Base-by-base conservation (phyloP, 495 filamentous ascomycete genomes). In the Penicillium manginii region DNA sequence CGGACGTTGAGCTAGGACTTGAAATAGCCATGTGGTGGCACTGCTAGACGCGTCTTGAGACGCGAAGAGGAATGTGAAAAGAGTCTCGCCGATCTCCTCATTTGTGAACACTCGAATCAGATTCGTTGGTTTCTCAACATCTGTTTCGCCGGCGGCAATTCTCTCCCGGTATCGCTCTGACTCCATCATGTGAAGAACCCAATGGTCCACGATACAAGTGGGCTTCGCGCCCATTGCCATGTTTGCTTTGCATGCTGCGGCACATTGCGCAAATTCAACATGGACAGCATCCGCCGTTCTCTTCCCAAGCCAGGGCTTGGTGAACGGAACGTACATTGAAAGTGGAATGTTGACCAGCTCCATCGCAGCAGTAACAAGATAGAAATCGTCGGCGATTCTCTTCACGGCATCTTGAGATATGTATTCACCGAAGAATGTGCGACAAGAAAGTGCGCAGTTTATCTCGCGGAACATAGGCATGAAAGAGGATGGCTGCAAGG, bases 41-140 rank as follows among this genome's bases (percentile, higher is more conserved):
- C 90, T 93, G 74, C 87, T 91, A 22, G 93, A 93, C 33, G 93
- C 93, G 67, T 98, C 93, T 75, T 98, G 93, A 29, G 90, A 93
- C 39, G 93, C 93, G 73, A 98, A 98, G 40, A 98, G 84, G 81
- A 98, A 96, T 37, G 93, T 96, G 78, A 97, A 94, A 48, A 98
- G 58, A 1, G 93, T 97, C 79, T 92, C 89, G 22, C 89, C 79
- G 65, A 98, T 97, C 69, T 98, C 93, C 54, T 88, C 87, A 61
- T 97, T 88, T 64, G 85, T 86, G 71, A 98, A 98, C 21, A 88
- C 83, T 46, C 92, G 87, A 54, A 97, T 83, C 21, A 96, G 72
- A 64, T 85, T 87, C 4, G 82, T 77, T 11, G 92, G 92, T 79
- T 93, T 96, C 68, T 87, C 86, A 2, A 83, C 64, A 12, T 81